Evolutionary conservation across 345 rosid genomes (phyloP), one percentile per base, ranked within the genome.

Genomic region (Citrus mangshanensis): DNA sequence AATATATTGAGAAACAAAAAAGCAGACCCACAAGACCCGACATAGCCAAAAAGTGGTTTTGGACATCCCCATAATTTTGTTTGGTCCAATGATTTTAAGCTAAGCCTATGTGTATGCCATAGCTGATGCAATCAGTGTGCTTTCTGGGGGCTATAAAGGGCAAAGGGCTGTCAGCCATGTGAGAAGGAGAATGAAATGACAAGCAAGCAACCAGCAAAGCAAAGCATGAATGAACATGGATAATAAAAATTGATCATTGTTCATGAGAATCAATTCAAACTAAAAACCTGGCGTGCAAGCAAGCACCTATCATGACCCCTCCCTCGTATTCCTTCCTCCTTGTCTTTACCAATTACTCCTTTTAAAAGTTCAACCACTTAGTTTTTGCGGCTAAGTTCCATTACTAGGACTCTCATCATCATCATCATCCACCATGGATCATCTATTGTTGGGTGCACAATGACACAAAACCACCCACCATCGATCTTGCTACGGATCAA

Each of bases 271-370:
- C 67, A 46, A 38, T 74, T 38, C 46, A 61, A 63, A 76, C 71
- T 46, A 68, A 75, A 79, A 85, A 85, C 88, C 77, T 87, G 68
- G 87, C 86, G 85, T 85, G 88, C 89, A 88, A 88, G 87, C 83
- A 80, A 85, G 77, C 72, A 79, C 32, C 24, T 59, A 73, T 73
- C 77, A 73, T 72, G 77, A 61, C 25, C 38, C 34, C 24, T 68
- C 66, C 21, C 58, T 4, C 82, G 49, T 79, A 80, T 77, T 78
- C 62, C 85, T 76, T 54, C 22, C n/a, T 16, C 83, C 82, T 79
- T 82, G 84, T 82, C 87, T 80, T 63, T 59, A n/a, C n/a, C n/a
- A n/a, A n/a, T n/a, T n/a, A 61, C 66, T 35, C 58, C 7, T 54
- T 54, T 18, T 16, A 54, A 54, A 54, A 54, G 58, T 54, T 18